A percentile compares a stretch with the other conserved stretches of the same genome.
Conservation (phyloP, 495 filamentous ascomycete genomes). For the Penicillium coffeae region DNA sequence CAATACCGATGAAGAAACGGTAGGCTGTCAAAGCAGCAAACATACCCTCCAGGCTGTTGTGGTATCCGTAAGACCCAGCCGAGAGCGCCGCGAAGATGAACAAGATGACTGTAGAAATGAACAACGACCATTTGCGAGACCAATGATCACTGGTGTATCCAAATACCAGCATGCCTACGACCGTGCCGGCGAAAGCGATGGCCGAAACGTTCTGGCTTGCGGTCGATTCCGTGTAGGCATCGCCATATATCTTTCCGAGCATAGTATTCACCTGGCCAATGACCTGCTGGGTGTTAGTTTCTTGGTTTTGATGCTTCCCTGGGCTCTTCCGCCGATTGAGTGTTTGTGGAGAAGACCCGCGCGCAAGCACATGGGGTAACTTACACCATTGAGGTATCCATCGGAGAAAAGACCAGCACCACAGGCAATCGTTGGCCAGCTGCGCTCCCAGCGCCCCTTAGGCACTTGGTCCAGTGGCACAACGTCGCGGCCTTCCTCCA, state of each 20-base stretch:
- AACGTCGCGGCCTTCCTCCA: conserved; percentile 16
- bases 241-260: conserved; percentile 57
- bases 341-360: too few species aligned
- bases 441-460: conserved; percentile 56
- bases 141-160: conserved; percentile 79
- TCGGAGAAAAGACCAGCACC: conserved; percentile 88
- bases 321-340: too few species aligned
- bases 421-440: conserved; percentile 71
- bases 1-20: conserved; percentile 72
- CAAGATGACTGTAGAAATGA: conserved; percentile 76
- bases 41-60: conserved; percentile 60
- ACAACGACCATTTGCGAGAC: conserved; percentile 76
- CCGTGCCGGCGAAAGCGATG: conserved; percentile 86
- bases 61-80: conserved; percentile 68
- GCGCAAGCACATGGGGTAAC: conserved; percentile 3
- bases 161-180: conserved; percentile 79
- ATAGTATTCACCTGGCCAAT: conserved; percentile 80
- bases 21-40: conserved; percentile 81
- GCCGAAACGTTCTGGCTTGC: conserved; percentile 67
- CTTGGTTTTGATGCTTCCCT: too few species aligned
- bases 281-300: conserved; percentile 45
- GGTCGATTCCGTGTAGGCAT: conserved; percentile 58
- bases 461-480: conserved; percentile 34
- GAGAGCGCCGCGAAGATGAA: conserved; percentile 79
- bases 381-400: conserved; percentile 80